Evolutionary conservation across 768 basidiomycete genomes (phyloP).

Genomic region (Sporobolomyces roseus): DNA sequence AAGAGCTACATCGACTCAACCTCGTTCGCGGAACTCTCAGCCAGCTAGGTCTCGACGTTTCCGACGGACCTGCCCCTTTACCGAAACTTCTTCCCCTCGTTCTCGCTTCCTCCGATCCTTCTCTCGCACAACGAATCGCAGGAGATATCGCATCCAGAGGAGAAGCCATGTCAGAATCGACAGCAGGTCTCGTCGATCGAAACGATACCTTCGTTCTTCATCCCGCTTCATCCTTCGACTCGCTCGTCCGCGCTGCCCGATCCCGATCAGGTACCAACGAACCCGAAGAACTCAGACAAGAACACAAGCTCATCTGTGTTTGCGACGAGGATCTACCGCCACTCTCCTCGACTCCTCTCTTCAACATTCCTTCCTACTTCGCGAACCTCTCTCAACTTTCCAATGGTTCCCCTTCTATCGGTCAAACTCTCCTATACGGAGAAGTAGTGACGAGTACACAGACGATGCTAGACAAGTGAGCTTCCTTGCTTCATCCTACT

Average conservation of each 20-base stretch:
- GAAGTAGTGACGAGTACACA: slow-evolving; percentile 92
- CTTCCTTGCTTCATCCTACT: slow-evolving; percentile 19
- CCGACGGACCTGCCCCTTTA: slow-evolving; percentile 47
- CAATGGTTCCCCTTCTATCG: slow-evolving; percentile 12
- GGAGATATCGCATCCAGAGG: slow-evolving; percentile 7
- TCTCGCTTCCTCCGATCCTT: slow-evolving; percentile 26
- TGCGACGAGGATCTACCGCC: slow-evolving; percentile 42
- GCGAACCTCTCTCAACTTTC: slow-evolving; percentile 16
- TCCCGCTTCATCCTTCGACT: slow-evolving; percentile 2
- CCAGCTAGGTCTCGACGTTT: slow-evolving; percentile 53
- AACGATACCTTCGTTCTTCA: slow-evolving; percentile 37
- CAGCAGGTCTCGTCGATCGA: slow-evolving; percentile 45
- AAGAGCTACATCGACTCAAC: slow-evolving; percentile 47
- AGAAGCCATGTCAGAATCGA: slow-evolving; percentile 15
- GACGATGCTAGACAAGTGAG: slow-evolving; percentile 86
- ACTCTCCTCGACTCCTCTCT: slow-evolving; percentile 63
- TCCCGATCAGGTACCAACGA: slow-evolving; percentile 52
- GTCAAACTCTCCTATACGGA: slow-evolving; percentile 62
- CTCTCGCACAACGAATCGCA: neutral
- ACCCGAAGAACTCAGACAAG: slow-evolving; percentile 37
- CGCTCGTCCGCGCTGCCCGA: slow-evolving; percentile 49
- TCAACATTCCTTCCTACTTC: slow-evolving; percentile 65
- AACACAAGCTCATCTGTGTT: slow-evolving; percentile 46
- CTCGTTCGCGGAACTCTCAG: slow-evolving; percentile 51
- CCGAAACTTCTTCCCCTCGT: slow-evolving; percentile 39